These are phyloP conservation scores for Asterophora lycoperdoides DNA, from an alignment of 768 basidiomycete species.

Conservation along the genomic window DNA sequence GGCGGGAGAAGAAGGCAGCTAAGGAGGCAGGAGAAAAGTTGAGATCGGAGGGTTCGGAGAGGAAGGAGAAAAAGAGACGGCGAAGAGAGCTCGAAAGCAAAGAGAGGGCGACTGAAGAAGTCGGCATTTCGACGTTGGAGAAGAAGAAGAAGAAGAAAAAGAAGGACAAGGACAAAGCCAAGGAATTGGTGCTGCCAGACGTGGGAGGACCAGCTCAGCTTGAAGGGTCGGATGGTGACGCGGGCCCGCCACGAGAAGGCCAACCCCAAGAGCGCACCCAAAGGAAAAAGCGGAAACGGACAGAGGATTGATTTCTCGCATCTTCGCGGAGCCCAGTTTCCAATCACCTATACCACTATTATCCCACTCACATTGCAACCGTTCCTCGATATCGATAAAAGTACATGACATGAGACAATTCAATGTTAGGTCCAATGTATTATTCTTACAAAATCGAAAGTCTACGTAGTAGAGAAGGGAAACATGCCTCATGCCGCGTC, in stretches of 20 bases:
- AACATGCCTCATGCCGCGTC: not conserved
- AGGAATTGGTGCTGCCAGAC: not conserved
- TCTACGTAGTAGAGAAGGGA: conserved; percentile 13
- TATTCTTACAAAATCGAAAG: conserved; percentile 10
- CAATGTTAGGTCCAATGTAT: conserved; percentile 12
- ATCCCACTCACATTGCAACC: not conserved
- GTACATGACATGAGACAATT: conserved; percentile 5
- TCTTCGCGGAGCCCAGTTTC: not conserved
- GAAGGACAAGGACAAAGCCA: not conserved
- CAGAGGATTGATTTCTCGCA: not conserved
- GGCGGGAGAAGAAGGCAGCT: conserved; percentile 13
- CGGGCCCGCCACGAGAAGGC: not conserved
- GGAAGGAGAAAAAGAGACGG: conserved; percentile 18
- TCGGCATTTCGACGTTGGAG: not conserved
- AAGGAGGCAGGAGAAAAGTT: conserved; percentile 11
- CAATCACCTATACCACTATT: not conserved
- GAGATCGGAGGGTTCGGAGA: conserved; percentile 1
- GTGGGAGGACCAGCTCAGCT: not conserved
- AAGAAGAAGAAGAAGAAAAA: conserved; percentile 8
- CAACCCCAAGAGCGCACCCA: conserved; percentile 5
- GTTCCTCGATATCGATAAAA: not conserved
- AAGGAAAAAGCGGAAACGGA: conserved; percentile 15
- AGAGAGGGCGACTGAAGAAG: not conserved
- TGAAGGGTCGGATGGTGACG: not conserved
- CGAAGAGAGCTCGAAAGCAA: conserved; percentile 4